phyloP scores from a whole-genome alignment of 257 asterid genomes.

The Thymus mandschuricus region DNA sequence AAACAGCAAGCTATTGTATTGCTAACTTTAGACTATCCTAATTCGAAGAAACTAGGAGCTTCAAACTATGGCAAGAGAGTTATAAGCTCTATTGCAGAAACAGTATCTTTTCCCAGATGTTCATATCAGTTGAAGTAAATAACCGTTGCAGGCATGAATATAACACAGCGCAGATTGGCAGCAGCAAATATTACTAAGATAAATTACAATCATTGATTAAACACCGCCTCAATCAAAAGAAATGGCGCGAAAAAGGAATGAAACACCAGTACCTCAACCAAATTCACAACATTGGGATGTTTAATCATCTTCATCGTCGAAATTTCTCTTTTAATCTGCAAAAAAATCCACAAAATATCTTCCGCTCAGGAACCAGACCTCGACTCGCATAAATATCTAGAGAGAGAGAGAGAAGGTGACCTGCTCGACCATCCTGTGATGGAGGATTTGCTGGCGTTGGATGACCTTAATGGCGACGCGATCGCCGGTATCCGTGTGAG shows the following conservation, averaged over 20 bases:
- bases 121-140: slow-evolving; percentile 1
- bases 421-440: slow-evolving; percentile 76
- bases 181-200: too few species aligned
- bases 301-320: slow-evolving; percentile 86
- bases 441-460: slow-evolving; percentile 69
- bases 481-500: slow-evolving; percentile 48
- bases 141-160: neutral
- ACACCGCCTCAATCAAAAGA: neutral
- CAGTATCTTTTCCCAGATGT: neutral
- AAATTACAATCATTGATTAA: neutral
- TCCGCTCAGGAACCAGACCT: neutral
- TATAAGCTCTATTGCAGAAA: neutral
- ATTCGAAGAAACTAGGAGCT: neutral
- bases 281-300: slow-evolving; percentile 76
- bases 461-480: slow-evolving; percentile 76
- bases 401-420: slow-evolving; percentile 28
- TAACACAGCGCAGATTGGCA: too few species aligned
- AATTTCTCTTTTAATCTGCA: slow-evolving; percentile 80
- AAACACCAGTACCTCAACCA: slow-evolving; percentile 55
- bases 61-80: neutral
- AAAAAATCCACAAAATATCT: neutral
- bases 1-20: neutral
- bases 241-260: neutral
- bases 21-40: neutral
- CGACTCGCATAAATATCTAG: neutral